phyloP scores from a whole-genome alignment of 371 early-diverging fungal species.

The Chytridium lagenaria region DNA sequence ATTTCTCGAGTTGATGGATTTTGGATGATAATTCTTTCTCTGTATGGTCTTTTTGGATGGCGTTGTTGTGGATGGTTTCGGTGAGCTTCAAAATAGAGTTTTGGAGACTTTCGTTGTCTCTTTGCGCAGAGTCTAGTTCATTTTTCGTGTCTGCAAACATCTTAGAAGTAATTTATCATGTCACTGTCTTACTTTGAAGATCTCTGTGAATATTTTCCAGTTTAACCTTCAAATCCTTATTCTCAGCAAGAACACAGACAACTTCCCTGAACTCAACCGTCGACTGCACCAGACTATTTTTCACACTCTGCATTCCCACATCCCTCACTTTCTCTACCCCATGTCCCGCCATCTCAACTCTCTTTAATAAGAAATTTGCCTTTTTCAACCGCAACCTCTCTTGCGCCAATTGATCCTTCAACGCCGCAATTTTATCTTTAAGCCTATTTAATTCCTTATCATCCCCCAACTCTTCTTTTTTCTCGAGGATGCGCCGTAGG shows the following conservation, averaged over 20 bases:
- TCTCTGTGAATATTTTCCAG: background rate
- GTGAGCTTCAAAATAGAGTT: background rate
- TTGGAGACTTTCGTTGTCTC: background rate
- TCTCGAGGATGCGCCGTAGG: background rate
- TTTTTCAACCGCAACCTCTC: slow-evolving; percentile 9
- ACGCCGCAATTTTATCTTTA: background rate
- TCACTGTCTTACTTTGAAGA: background rate
- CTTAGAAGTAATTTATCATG: background rate
- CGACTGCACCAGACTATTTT: background rate
- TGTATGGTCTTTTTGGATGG: background rate
- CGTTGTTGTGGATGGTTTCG: background rate
- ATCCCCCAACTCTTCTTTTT: background rate
- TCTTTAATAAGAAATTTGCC: background rate
- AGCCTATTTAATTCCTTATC: background rate
- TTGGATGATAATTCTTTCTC: background rate
- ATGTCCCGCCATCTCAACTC: background rate
- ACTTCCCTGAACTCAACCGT: background rate
- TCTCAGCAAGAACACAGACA: background rate
- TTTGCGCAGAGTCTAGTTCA: background rate
- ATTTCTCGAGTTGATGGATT: background rate
- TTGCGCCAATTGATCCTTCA: background rate
- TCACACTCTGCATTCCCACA: background rate
- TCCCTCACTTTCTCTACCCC: background rate
- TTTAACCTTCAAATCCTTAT: background rate
- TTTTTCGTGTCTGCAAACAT: background rate